Base-by-base conservation (phyloP, 2,329 filamentous ascomycete genomes). In the Xylariaceae sp. region DNA sequence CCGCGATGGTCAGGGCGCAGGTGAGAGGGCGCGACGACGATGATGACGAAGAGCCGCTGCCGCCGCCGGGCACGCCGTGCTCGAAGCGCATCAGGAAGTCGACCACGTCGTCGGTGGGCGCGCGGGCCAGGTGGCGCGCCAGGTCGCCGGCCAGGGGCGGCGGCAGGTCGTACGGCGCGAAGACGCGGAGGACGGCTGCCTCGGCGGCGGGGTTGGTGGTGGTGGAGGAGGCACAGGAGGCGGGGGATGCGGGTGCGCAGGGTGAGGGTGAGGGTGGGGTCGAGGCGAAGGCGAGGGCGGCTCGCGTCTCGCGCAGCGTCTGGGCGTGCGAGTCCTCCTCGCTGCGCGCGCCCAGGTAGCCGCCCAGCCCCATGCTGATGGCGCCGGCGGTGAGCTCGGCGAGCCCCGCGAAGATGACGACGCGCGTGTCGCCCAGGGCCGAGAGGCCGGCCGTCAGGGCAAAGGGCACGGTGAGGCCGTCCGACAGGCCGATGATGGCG, bases 391-490 rank as follows among this genome's bases (percentile, higher is more conserved):
- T 81, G 30, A 88, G 68, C 62, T 88, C 83, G 4, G 83, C 82
- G 18, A 85, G 64, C 5, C 83, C 83, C 32, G 79, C 83, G 43
- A 82, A 75, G 38, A 90, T 75, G 43, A 83, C 78, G 4, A 81
- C 70, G 30, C 67, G 71, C 19, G 76, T 77, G 52, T 75, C 67
- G n/a, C 77, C 77, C 29, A 83, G 63, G 31, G 70, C 70, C 2
- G 75, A 79, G 2, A 89, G 65, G 10, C 83, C 83, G 0, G 83
- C 83, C 0, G 81, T 87, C 23, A 89, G 65, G 12, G 83, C 83
- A 46, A 89, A 89, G 0, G 83, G 83, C 0, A 89, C 83, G 0
- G 83, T 89, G 46, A 89, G 68, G 12, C 83, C 83, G 51, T 89
- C 83, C 1, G 83, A 80, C 46, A 88, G 77, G 33, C 83, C 83